These are phyloP conservation scores for Hyaloperonospora brassicae DNA, from an alignment of 352 stramenopile species.

Conservation along the genomic window DNA sequence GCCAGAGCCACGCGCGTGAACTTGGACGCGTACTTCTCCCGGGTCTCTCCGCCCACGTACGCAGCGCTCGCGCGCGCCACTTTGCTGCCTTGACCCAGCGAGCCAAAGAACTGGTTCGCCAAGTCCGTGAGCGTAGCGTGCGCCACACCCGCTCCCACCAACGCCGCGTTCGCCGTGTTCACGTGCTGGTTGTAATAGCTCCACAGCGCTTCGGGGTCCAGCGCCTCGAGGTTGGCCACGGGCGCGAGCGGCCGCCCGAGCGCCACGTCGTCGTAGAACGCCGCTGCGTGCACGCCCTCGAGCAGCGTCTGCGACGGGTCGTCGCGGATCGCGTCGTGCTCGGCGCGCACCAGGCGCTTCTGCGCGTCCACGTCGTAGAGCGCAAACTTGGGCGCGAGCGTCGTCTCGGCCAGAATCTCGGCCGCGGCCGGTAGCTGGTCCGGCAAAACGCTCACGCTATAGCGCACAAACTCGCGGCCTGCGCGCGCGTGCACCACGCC, in stretches of 20 bases:
- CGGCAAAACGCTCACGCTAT: conserved; percentile 68
- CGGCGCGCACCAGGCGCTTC: conserved; percentile 56
- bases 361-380: conserved; percentile 70
- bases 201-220: conserved; percentile 40
- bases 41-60: conserved; percentile 76
- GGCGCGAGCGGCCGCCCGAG: conserved; percentile 47
- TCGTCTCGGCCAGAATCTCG: conserved; percentile 73
- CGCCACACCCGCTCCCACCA: conserved; percentile 55
- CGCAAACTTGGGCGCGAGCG: conserved; percentile 63
- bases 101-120: conserved; percentile 57
- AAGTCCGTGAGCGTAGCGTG: conserved; percentile 56
- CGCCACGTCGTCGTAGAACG: conserved; percentile 75
- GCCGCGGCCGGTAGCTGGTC: conserved; percentile 57
- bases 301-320: conserved; percentile 41
- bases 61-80: conserved; percentile 26
- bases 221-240: conserved; percentile 47
- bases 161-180: conserved; percentile 47
- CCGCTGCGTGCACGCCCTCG: conserved; percentile 60
- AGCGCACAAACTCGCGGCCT: conserved; percentile 69
- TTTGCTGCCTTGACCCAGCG: conserved; percentile 28
- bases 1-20: conserved; percentile 70
- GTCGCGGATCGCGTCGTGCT: conserved; percentile 35
- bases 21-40: conserved; percentile 51
- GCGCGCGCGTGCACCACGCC: conserved; percentile 50
- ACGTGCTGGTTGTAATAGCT: conserved; percentile 66